These are phyloP conservation scores for Symbiodinium pilosum DNA, from an alignment of 73 alveolate species.

Conservation along the genomic window DNA sequence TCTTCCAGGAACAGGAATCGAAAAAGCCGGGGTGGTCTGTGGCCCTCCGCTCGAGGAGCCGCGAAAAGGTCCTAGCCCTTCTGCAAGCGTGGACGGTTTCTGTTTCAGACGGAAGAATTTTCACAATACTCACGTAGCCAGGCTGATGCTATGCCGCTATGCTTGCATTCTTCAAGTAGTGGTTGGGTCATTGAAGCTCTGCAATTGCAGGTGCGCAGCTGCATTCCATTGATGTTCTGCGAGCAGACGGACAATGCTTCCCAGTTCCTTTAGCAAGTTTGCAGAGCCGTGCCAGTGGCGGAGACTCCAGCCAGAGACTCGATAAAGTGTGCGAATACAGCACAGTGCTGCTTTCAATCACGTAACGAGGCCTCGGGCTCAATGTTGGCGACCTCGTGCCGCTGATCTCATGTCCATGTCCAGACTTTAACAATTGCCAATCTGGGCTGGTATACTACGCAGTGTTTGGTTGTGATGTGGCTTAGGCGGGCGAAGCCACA, in stretches of 20 bases:
- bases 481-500: too few relatives aligned
- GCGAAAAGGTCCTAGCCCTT: too few relatives aligned
- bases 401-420: neutral
- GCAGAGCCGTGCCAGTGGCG: neutral
- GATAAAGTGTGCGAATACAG: neutral
- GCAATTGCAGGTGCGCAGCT: neutral
- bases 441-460: too few relatives aligned
- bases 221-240: slow-evolving; percentile 13
- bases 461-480: too few relatives aligned
- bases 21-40: neutral
- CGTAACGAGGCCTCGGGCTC: neutral
- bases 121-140: too few relatives aligned
- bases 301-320: neutral
- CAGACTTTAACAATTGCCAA: neutral
- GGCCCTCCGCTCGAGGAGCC: neutral
- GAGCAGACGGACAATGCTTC: slow-evolving; percentile 28
- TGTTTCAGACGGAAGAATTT: too few relatives aligned
- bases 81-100: neutral
- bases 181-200: too few relatives aligned
- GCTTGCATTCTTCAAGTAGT: too few relatives aligned
- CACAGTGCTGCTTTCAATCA: neutral
- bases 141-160: too few relatives aligned
- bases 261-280: slow-evolving; percentile 21
- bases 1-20: neutral
- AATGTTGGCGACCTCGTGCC: slow-evolving; percentile 9